A percentile compares a stretch with the other conserved stretches of the same genome.
These are phyloP conservation scores for Flaveria bidentis DNA, from an alignment of 129 eudicot species.

Conservation along the genomic window DNA sequence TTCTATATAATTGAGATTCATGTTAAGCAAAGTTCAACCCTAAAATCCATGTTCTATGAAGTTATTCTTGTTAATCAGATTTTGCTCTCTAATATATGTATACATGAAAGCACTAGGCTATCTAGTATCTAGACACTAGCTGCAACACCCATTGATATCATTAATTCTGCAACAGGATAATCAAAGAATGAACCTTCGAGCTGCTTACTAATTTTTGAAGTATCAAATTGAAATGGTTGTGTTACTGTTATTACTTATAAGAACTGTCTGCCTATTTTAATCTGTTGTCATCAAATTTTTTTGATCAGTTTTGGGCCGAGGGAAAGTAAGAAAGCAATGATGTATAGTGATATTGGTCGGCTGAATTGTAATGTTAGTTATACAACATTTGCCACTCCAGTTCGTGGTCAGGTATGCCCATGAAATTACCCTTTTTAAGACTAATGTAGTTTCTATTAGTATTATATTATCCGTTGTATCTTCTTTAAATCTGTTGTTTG, in stretches of 20 bases:
- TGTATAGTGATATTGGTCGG: slow-evolving; percentile 89
- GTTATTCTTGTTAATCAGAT: background rate
- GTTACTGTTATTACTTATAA: background rate
- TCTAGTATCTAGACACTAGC: background rate
- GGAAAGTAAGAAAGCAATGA: slow-evolving; percentile 98
- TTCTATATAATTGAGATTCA: slow-evolving; percentile 3
- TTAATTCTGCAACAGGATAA: background rate
- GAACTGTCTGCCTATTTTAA: background rate
- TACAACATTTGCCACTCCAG: slow-evolving; percentile 79
- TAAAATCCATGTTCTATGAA: background rate
- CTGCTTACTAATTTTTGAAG: background rate
- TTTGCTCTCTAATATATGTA: background rate
- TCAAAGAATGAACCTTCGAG: background rate
- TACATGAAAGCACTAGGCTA: background rate
- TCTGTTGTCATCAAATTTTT: background rate
- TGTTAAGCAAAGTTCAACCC: slow-evolving; percentile 1
- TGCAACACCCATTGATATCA: background rate
- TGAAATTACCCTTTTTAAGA: background rate
- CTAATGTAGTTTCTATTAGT: background rate
- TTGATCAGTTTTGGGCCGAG: slow-evolving; percentile 90
- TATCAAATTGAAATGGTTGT: background rate
- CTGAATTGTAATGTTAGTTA: slow-evolving; percentile 89
- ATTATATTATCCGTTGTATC: background rate
- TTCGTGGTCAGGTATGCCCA: slow-evolving; percentile 70
- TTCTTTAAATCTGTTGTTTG: background rate